Percentiles rank a stretch among this genome's conserved stretches.
Conservation (phyloP, 768 basidiomycete genomes). For the Suillus bovinus region DNA sequence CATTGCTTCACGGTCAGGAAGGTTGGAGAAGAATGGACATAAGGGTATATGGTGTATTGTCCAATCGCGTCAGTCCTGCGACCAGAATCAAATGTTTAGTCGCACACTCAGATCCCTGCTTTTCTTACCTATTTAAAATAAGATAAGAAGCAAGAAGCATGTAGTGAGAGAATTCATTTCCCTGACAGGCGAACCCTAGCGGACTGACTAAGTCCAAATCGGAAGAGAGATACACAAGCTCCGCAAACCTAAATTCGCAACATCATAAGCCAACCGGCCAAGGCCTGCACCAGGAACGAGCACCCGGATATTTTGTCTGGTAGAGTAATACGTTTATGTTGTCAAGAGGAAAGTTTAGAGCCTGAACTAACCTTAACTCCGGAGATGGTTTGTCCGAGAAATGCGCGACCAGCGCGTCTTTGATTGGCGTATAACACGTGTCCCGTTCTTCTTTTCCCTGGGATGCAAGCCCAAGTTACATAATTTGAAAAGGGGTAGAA, state of each 20-base stretch:
- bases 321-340: constrained; percentile 43
- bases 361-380: not conserved
- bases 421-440: constrained; percentile 78
- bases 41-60: constrained; percentile 81
- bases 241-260: constrained; percentile 71
- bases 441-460: constrained; percentile 81
- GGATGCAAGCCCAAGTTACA: not conserved
- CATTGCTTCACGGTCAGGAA: constrained; percentile 56
- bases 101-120: not conserved
- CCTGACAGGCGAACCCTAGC: constrained; percentile 86
- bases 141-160: constrained; percentile 91
- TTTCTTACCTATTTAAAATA: constrained; percentile 76
- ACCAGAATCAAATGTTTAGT: not conserved
- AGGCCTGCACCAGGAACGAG: constrained; percentile 91
- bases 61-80: constrained; percentile 62
- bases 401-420: constrained; percentile 65
- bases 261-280: constrained; percentile 85
- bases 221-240: constrained; percentile 2
- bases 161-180: constrained; percentile 94
- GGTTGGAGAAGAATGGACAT: constrained; percentile 90
- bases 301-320: constrained; percentile 60
- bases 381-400: constrained; percentile 40
- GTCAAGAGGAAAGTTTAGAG: too few relatives aligned
- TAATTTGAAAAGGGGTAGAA: not conserved
- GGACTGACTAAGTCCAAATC: not conserved